These are phyloP conservation scores for Allodekkera sacchari DNA, from an alignment of 805 yeast species.

Conservation along the genomic window DNA sequence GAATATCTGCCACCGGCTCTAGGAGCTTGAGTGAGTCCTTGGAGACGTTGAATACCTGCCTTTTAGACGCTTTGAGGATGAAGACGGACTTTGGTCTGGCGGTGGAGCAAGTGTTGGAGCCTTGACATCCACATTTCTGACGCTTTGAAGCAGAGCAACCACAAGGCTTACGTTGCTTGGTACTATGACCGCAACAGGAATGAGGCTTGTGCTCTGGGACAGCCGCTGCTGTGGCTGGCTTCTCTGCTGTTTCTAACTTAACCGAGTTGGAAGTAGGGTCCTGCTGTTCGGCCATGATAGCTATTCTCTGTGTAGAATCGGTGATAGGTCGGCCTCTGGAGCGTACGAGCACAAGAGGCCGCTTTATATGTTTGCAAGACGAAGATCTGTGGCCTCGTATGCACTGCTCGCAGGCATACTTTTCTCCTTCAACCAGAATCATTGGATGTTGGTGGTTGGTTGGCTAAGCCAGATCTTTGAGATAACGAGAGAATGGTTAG, in stretches of 20 bases:
- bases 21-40: conserved; percentile 25
- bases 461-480: too few relatives aligned
- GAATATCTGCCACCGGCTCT: conserved; percentile 26
- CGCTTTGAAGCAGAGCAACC: background rate
- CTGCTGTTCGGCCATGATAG: conserved; percentile 45
- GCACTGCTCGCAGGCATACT: conserved; percentile 80
- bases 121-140: conserved; percentile 1
- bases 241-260: background rate
- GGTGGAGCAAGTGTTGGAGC: background rate
- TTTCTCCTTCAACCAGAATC: conserved; percentile 73
- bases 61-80: conserved; percentile 25
- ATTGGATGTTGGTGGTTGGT: conserved; percentile 24
- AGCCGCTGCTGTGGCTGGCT: background rate
- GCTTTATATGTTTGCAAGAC: conserved; percentile 69
- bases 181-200: background rate
- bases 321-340: conserved; percentile 82
- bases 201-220: background rate
- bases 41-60: conserved; percentile 28
- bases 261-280: conserved; percentile 1
- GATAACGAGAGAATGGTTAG: too few relatives aligned
- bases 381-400: conserved; percentile 90
- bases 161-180: too few relatives aligned
- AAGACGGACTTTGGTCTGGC: conserved; percentile 18
- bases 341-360: conserved; percentile 80
- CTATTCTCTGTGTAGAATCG: conserved; percentile 49